Base-by-base conservation (phyloP, 441 rosid species). In the Jatropha multifida region DNA sequence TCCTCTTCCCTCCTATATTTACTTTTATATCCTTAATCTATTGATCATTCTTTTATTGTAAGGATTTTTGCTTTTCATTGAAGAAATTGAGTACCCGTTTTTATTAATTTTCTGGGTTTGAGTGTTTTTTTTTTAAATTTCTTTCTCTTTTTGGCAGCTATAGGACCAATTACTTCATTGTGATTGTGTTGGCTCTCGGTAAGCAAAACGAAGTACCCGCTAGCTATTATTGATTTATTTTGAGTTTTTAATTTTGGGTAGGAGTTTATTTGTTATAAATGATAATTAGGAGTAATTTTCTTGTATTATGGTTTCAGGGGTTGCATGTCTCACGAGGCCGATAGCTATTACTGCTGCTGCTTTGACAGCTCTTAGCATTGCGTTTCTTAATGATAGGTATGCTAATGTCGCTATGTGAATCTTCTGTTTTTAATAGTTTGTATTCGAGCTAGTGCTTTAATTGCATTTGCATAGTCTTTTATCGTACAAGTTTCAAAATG, bases 331-430 rank as follows among this genome's bases (percentile, higher is more conserved):
- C 17, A 87, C 84, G 76, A 95, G 94, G 87, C 99, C 99, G 44
- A 80, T 92, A 26, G 88, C 97, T 2, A 83, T 93, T 77, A 71
- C 92, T 62, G 91, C 98, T 77, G 84, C 91, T 37, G 64, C 86
- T 51, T 79, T 90, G 77, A 86, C 98, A 9, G 90, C 93, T 37
- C 80, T 95, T 37, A 86, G 87, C 82, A 83, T 92, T 12, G 92
- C 93, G 15, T 88, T 90, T 81, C 89, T 95, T 41, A 95, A 95
- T 86, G 99, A 93, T 82, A 95, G 99, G 99, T 92, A 78, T 65
- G 65, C 15, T 61, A 40, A 32, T 68, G 20, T 13, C 44, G 7
- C 40, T 27, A 58, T 44, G 13, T 18, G 40, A 26, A 20, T 68
- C 49, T 26, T 64, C 8, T n/a, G 49, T 23, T 42, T 1, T 46